These are phyloP conservation scores for Fusarium pininemorale DNA, from an alignment of 2,329 filamentous ascomycete species.

Conservation along the genomic window DNA sequence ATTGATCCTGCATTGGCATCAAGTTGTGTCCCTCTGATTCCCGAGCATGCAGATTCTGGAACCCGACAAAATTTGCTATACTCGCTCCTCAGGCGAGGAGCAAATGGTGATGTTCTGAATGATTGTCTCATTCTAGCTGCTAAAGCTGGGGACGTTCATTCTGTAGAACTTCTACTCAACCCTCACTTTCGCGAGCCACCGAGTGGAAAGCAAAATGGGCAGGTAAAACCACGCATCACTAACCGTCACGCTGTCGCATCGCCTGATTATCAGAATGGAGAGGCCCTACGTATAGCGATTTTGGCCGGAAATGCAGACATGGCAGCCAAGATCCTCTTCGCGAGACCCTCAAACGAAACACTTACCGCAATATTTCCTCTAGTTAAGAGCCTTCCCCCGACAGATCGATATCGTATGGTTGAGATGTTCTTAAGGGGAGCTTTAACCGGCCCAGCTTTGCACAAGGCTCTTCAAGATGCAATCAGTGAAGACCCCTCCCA, in stretches of 20 bases:
- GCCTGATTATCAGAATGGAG: constrained; percentile 60
- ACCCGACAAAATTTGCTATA: constrained; percentile 56
- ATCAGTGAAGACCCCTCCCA: constrained; percentile 58
- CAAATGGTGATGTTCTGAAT: constrained; percentile 56
- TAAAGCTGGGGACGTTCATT: constrained; percentile 57
- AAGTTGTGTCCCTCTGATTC: constrained; percentile 59
- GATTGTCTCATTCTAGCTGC: constrained; percentile 62
- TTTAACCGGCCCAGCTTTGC: constrained; percentile 56
- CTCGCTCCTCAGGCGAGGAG: constrained; percentile 61
- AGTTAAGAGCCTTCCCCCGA: constrained; percentile 53
- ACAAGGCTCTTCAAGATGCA: constrained; percentile 62
- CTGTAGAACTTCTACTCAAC: constrained; percentile 59
- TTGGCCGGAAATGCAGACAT: constrained; percentile 56
- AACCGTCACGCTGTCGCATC: constrained; percentile 61
- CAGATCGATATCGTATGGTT: constrained; percentile 58
- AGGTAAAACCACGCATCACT: constrained; percentile 42
- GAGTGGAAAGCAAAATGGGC: constrained; percentile 27
- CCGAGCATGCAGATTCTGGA: constrained; percentile 56
- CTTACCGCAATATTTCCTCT: constrained; percentile 60
- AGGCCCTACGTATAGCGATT: constrained; percentile 61
- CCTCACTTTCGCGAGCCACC: constrained; percentile 54
- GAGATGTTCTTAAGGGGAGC: constrained; percentile 61
- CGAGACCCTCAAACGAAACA: constrained; percentile 58
- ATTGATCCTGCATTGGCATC: constrained; percentile 59
- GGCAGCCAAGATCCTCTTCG: constrained; percentile 56